A percentile compares a stretch with the other conserved stretches of the same genome.
These are phyloP conservation scores for Mytilinidion resinicola DNA, from an alignment of 495 filamentous ascomycete genomes.

Conservation along the genomic window DNA sequence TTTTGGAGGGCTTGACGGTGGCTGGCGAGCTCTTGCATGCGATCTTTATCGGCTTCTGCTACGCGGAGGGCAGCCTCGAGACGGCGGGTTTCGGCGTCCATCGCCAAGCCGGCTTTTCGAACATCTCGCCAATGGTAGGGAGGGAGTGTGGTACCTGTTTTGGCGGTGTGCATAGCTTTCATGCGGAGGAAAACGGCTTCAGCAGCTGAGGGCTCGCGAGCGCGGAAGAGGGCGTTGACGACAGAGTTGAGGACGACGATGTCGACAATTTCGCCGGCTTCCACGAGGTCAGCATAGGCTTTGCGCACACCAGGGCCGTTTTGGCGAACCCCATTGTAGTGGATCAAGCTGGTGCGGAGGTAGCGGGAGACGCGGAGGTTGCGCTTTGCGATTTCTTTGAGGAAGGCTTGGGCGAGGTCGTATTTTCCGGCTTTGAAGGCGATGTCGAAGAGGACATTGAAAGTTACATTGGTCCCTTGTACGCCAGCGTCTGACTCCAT, in stretches of 20 bases:
- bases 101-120: conserved; percentile 35
- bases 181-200: conserved; percentile 76
- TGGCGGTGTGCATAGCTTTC: conserved; percentile 52
- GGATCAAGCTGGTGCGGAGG: conserved; percentile 74
- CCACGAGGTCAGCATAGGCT: conserved; percentile 69
- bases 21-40: conserved; percentile 35
- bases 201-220: conserved; percentile 64
- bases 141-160: conserved; percentile 32
- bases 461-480: conserved; percentile 63
- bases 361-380: conserved; percentile 60
- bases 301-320: conserved; percentile 63
- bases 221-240: conserved; percentile 66
- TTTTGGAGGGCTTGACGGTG: conserved; percentile 45
- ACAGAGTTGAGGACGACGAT: conserved; percentile 80
- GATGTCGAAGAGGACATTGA: conserved; percentile 86
- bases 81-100: conserved; percentile 23
- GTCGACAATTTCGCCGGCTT: conserved; percentile 79
- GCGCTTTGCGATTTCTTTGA: conserved; percentile 70
- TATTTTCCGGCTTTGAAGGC: conserved; percentile 81
- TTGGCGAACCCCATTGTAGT: conserved; percentile 64
- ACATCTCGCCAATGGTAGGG: conserved; percentile 33
- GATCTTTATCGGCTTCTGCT: conserved; percentile 42
- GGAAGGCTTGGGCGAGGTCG: conserved; percentile 71
- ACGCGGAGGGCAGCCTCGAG: neutral
- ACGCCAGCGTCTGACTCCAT: conserved; percentile 73